These are phyloP conservation scores for Aureobasidium lini DNA, from an alignment of 2,329 filamentous ascomycete genomes.

Conservation along the genomic window DNA sequence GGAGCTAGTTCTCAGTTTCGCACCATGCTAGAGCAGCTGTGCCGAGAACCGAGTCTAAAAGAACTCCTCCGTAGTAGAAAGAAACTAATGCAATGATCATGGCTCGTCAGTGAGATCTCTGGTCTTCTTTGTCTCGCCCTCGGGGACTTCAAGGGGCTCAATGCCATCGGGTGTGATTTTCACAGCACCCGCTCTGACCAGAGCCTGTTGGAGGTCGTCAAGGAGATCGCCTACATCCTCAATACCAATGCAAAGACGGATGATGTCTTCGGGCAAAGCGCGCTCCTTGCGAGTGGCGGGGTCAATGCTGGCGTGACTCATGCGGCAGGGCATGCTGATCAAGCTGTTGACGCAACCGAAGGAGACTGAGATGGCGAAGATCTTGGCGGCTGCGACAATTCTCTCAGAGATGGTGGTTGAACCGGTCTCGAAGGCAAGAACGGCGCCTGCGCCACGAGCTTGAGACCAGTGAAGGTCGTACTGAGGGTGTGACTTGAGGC, in stretches of 20 bases:
- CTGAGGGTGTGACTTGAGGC: conserved; percentile 88
- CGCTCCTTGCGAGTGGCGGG: conserved; percentile 83
- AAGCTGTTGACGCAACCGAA: conserved; percentile 98
- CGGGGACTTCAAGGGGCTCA: conserved; percentile 46
- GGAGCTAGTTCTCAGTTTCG: background rate
- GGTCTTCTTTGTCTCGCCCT: conserved; percentile 24
- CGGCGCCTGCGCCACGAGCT: conserved; percentile 87
- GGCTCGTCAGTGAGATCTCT: conserved; percentile 31
- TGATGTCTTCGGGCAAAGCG: conserved; percentile 93
- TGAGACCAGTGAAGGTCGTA: conserved; percentile 95
- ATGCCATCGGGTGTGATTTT: conserved; percentile 79
- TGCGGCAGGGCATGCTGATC: conserved; percentile 98
- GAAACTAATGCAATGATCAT: conserved; percentile 13
- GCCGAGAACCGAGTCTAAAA: too few species aligned
- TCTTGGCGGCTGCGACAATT: conserved; percentile 83
- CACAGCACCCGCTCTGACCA: conserved; percentile 91
- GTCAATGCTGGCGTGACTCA: conserved; percentile 98
- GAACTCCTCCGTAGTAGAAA: background rate
- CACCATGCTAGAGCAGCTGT: too few species aligned
- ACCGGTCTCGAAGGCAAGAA: conserved; percentile 93
- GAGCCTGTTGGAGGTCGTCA: conserved; percentile 81
- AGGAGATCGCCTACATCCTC: conserved; percentile 88
- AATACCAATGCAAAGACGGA: conserved; percentile 90
- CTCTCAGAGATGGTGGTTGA: conserved; percentile 75
- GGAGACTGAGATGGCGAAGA: conserved; percentile 94